These are phyloP conservation scores for Rhizophlyctis rosea DNA, from an alignment of 192 early-diverging fungal genomes.

Conservation along the genomic window DNA sequence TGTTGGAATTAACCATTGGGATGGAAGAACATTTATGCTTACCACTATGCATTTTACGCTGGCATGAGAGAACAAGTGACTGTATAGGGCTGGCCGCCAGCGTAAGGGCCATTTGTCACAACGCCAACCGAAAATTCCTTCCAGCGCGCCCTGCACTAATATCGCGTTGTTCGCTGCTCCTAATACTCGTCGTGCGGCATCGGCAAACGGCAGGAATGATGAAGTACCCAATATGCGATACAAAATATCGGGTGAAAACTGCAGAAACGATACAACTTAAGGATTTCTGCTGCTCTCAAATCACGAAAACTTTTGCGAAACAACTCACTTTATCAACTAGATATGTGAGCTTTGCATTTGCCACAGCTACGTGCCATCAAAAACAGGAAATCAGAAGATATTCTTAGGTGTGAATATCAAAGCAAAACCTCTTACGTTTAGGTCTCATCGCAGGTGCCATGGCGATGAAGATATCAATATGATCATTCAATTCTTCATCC, in stretches of 20 bases:
- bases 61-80: constrained; percentile 24
- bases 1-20: background rate
- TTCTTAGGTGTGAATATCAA: background rate
- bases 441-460: constrained; percentile 72
- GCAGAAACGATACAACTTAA: background rate
- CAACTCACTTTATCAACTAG: background rate
- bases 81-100: constrained; percentile 23
- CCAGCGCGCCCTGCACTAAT: constrained; percentile 22
- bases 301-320: background rate
- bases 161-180: background rate
- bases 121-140: constrained; percentile 24
- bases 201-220: constrained; percentile 28
- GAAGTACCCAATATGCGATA: constrained; percentile 22
- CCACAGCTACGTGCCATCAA: background rate
- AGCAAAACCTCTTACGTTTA: constrained; percentile 19
- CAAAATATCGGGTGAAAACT: constrained; percentile 12
- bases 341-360: background rate
- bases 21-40: background rate
- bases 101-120: constrained; percentile 17
- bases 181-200: constrained; percentile 1
- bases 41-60: constrained; percentile 34
- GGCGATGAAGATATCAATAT: constrained; percentile 76
- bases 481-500: constrained; percentile 68
- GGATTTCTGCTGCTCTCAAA: background rate
- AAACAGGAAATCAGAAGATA: background rate